Evolutionary conservation across 2,329 filamentous ascomycete species (phyloP), one percentile per base, ranked within the genome.

Genomic region (Fusarium metavorans): DNA sequence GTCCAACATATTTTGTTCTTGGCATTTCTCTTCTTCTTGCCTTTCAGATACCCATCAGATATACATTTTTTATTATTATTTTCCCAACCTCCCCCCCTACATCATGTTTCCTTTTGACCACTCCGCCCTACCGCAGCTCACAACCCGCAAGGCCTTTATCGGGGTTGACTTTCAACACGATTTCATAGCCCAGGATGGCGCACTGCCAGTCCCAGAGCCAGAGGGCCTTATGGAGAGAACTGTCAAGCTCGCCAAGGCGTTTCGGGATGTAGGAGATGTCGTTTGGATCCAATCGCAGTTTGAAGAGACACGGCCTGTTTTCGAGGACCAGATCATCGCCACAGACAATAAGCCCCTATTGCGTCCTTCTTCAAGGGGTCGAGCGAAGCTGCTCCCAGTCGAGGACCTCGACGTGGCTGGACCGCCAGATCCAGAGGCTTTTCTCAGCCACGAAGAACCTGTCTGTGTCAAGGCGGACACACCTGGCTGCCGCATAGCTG

Each of bases 121-220:
- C 43, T 82, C 87, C 54, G 84, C 86, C 39, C 84, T 92, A 23
- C 91, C 91, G 13, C 84, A 88, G 58, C 82, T 92, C 62, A 85
- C 83, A 34, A 90, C 90, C 10, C 87, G 91, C 61, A 90, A 89
- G 83, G 96, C 94, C 1, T 87, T 99, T 50, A 86, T 98, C 23
- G 85, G 97, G 20, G 88, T 98, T 73, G 96, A 98, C 79, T 90
- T 97, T 39, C 97, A 98, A 80, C 95, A 97, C 78, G 96, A 98
- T 81, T 98, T 98, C 79, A 85, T 97, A 67, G 87, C 90, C 8
- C 84, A 89, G 2, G 87, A 90, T 60, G 93, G 94, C 64, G 89
- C 91, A 30, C 83, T 98, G 23, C 88, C 91, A 14, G 90, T 95
- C 60, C 85, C 85, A 39, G 88, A 90, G 50, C 90, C 91, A 4